phyloP scores from a whole-genome alignment of 768 basidiomycete genomes.

The Kwoniella bestiolae region DNA sequence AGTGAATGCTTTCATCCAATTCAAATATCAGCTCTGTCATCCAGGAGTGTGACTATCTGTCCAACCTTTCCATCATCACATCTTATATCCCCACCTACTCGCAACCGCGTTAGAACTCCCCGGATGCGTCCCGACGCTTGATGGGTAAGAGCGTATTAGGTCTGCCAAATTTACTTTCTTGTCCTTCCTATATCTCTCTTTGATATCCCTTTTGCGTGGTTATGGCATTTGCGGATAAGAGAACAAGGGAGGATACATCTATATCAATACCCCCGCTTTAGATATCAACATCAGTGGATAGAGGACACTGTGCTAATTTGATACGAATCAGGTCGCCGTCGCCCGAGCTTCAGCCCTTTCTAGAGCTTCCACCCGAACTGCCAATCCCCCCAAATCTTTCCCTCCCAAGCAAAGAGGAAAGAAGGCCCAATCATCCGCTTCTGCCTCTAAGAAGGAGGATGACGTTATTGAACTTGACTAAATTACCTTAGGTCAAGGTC shows the following conservation, averaged over 20 bases:
- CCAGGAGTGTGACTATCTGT: no score
- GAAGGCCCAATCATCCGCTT: constrained; percentile 27
- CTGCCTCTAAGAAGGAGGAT: constrained; percentile 38
- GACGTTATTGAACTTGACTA: constrained; percentile 55
- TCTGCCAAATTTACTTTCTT: constrained; percentile 35
- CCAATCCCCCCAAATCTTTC: constrained; percentile 45
- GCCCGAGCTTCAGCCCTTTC: constrained; percentile 52
- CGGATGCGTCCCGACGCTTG: constrained; percentile 38
- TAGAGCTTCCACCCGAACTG: constrained; percentile 33
- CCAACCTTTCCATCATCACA: neutral
- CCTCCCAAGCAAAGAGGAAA: constrained; percentile 43
- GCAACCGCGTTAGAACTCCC: constrained; percentile 53
- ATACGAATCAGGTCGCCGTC: constrained; percentile 47
- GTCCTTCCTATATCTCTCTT: constrained; percentile 12
- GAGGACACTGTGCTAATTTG: no score
- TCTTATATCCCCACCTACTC: neutral
- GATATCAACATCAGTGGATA: no score
- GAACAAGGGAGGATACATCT: neutral
- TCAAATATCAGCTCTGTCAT: no score
- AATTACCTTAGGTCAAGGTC: no score
- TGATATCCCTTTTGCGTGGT: constrained; percentile 7
- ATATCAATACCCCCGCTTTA: neutral
- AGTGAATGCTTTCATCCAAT: no score
- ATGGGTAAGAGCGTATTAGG: constrained; percentile 51
- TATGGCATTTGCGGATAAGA: constrained; percentile 10